A percentile compares a stretch with the other conserved stretches of the same genome.
Conservation (phyloP, 192 early-diverging fungal genomes). For the Funneliformis geosporum region DNA sequence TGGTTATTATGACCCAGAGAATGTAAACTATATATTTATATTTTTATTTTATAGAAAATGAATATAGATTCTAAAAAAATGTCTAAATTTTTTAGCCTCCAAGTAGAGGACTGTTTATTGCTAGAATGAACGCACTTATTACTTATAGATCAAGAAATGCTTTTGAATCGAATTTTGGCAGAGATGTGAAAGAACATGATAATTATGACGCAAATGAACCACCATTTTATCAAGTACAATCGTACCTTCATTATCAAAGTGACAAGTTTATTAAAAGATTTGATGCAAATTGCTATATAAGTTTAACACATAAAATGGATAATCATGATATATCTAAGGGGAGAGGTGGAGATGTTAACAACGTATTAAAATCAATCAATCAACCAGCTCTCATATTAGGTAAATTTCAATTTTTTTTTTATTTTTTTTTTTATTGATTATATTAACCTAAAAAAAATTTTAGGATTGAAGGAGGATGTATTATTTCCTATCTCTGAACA, state of each 20-base stretch:
- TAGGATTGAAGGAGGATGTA: conserved; percentile 92
- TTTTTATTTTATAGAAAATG: neutral
- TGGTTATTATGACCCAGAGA: conserved; percentile 61
- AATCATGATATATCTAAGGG: conserved; percentile 79
- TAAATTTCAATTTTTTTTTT: conserved; percentile 20
- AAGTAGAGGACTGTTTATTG: conserved; percentile 81
- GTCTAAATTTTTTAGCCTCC: conserved; percentile 57
- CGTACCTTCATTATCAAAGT: conserved; percentile 96
- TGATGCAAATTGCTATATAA: conserved; percentile 98
- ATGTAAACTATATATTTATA: conserved; percentile 32
- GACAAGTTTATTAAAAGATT: conserved; percentile 94
- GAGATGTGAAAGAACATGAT: conserved; percentile 62
- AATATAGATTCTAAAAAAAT: neutral
- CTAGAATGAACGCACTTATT: conserved; percentile 94
- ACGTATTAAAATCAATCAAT: conserved; percentile 64
- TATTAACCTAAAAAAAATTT: too few species aligned
- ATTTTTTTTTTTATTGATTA: neutral
- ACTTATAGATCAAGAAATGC: conserved; percentile 97
- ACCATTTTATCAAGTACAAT: conserved; percentile 89
- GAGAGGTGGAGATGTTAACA: conserved; percentile 52
- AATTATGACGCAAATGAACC: conserved; percentile 35
- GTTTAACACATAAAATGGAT: conserved; percentile 93
- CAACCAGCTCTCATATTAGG: conserved; percentile 93
- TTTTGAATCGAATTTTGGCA: conserved; percentile 94
- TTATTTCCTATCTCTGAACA: conserved; percentile 95